Base-by-base conservation (phyloP, 805 yeast species). In the Clavispora asparagi region DNA sequence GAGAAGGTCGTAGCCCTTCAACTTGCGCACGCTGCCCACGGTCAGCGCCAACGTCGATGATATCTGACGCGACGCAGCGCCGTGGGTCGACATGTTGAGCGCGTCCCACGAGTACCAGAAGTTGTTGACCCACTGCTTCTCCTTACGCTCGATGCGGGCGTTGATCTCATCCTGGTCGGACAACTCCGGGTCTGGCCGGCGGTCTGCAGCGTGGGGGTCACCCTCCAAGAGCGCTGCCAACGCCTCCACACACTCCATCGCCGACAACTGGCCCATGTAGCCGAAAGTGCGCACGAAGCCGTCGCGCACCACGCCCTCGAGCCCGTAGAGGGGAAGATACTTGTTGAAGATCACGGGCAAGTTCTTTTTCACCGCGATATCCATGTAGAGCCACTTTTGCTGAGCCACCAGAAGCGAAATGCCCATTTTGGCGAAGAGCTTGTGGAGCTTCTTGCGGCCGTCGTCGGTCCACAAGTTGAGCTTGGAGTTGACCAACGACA, bases 351-450 rank as follows among this genome's bases (percentile, higher is more conserved):
- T 83, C 12, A 72, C 61, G 19, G 85, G 83, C 23, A 94, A 68
- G 50, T 82, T 84, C 46, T 83, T 80, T 62, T 94, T 95, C 43
- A 92, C 72, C 9, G 77, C 75, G 33, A 87, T 79, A 60, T 89
- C 94, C 83, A 92, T 81, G 62, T 92, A 95, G 25, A 85, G 74
- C 98, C 98, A 94, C 46, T 82, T 82, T 63, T 94, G 96, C 58
- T 83, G 85, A 0, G 98, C 94, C n/a, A 85, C 83, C 6, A 81
- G 84, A 41, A 94, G 71, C 0, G 97, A 84, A 6, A 94, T 85
- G 7, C 99, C 99, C 97, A 95, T 94, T 56, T 86, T 80, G 1
- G 99, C 99, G 68, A 94, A 88, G 79, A 94, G 76, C 56, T 90
- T 89, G 61, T 91, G 95, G 42, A 94, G 70, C 53, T 82, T 78